Evolutionary conservation across 257 asterid genomes (phyloP).

Genomic region (Voacanga thouarsii): DNA sequence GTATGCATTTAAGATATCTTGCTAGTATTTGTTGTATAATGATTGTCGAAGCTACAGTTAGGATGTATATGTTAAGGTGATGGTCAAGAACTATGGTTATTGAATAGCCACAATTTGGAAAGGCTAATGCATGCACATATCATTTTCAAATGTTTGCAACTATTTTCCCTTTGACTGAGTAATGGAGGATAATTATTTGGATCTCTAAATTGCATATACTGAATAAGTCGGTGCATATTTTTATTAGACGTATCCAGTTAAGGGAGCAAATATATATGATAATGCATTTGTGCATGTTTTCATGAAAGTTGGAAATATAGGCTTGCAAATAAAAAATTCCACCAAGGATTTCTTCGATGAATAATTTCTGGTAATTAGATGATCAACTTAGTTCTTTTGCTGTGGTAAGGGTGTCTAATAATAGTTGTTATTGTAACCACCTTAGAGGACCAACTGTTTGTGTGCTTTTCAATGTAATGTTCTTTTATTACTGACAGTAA

Average conservation of each 20-base stretch:
- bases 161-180: neutral
- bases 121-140: too few relatives aligned
- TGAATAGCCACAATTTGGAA: too few relatives aligned
- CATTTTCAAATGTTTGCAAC: neutral
- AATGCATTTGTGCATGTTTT: neutral
- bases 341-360: neutral
- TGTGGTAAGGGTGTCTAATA: neutral
- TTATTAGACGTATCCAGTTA: neutral
- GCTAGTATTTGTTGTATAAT: neutral
- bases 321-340: neutral
- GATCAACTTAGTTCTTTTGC: neutral
- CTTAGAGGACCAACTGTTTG: neutral
- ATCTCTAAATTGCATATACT: neutral
- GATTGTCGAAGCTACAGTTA: neutral
- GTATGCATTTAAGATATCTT: neutral
- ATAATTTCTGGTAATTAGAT: neutral
- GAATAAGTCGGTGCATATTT: neutral
- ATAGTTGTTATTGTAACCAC: constrained; percentile 1
- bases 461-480: neutral
- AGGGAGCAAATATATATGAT: neutral
- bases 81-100: too few relatives aligned
- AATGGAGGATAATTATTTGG: neutral
- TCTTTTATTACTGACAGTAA: neutral
- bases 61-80: neutral
- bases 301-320: neutral